Conservation (phyloP, 108 stramenopile genomes). For the Parietichytrium sp. region DNA sequence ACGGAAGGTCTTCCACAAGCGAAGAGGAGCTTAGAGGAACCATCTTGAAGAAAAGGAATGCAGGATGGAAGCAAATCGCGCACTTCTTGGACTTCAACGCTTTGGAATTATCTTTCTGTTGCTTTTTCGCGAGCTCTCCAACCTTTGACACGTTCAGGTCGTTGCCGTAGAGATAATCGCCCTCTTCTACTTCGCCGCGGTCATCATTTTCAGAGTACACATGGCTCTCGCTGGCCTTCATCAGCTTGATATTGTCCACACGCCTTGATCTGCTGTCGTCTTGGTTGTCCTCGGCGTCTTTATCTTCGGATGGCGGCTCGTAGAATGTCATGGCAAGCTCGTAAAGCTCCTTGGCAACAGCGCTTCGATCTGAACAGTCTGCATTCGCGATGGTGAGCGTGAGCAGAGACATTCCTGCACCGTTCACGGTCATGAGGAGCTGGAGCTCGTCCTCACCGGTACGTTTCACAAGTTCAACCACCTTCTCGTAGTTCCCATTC, state of each 20-base stretch:
- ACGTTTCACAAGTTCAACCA: not conserved
- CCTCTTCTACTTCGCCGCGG: not conserved
- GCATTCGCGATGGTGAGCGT: not conserved
- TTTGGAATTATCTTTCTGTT: not conserved
- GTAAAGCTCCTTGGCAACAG: too few relatives aligned
- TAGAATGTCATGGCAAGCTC: too few relatives aligned
- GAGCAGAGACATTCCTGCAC: not conserved
- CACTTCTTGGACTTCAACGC: not conserved
- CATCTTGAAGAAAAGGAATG: not conserved
- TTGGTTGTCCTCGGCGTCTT: not conserved
- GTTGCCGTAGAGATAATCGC: not conserved
- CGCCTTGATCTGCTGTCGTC: not conserved
- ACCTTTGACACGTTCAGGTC: too few relatives aligned
- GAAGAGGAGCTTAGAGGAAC: not conserved
- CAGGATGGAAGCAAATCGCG: not conserved
- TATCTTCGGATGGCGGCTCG: too few relatives aligned
- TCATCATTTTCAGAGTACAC: not conserved
- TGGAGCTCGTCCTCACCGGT: not conserved
- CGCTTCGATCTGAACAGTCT: not conserved
- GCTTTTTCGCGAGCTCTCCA: not conserved
- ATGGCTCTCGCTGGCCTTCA: not conserved
- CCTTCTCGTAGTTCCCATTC: too few relatives aligned
- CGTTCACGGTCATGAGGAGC: not conserved
- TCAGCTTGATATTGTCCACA: slow-evolving; percentile 25
- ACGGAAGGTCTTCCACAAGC: not conserved